Conservation (phyloP, 2,329 filamentous ascomycete genomes). For the Cladophialophora immunda region DNA sequence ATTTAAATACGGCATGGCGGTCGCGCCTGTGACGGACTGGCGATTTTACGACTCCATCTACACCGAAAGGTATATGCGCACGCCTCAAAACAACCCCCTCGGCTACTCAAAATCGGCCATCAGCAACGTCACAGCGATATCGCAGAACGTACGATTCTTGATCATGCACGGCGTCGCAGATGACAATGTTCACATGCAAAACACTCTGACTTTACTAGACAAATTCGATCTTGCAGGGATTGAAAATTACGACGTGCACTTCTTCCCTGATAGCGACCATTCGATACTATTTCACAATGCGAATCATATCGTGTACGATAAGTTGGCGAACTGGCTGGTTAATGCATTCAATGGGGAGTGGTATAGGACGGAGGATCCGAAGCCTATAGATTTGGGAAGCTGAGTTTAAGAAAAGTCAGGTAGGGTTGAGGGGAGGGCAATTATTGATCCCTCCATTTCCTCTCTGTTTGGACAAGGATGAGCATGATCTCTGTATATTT, state of each 20-base stretch:
- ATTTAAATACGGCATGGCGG: slow-evolving; percentile 97
- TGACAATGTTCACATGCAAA: slow-evolving; percentile 98
- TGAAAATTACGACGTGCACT: slow-evolving; percentile 94
- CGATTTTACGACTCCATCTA: slow-evolving; percentile 93
- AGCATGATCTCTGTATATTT: neutral
- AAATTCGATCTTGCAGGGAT: slow-evolving; percentile 81
- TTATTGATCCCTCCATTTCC: neutral
- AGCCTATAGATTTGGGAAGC: slow-evolving; percentile 23
- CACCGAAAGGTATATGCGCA: slow-evolving; percentile 97
- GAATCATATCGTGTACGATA: slow-evolving; percentile 89
- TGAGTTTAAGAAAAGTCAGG: neutral
- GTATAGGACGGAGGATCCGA: slow-evolving; percentile 60
- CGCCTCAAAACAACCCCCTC: slow-evolving; percentile 77
- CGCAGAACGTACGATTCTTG: slow-evolving; percentile 83
- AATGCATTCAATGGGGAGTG: slow-evolving; percentile 99
- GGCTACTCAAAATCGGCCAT: slow-evolving; percentile 83
- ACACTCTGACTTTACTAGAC: slow-evolving; percentile 86
- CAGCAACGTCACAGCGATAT: slow-evolving; percentile 75
- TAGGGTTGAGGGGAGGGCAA: neutral
- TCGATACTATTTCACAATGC: slow-evolving; percentile 95
- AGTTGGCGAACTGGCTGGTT: slow-evolving; percentile 87
- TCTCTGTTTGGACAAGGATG: neutral
- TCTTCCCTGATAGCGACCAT: slow-evolving; percentile 97
- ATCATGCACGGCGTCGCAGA: slow-evolving; percentile 97
- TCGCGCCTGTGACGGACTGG: slow-evolving; percentile 99